Conservation (phyloP, 768 basidiomycete species). For the Lactifluus echinatus region DNA sequence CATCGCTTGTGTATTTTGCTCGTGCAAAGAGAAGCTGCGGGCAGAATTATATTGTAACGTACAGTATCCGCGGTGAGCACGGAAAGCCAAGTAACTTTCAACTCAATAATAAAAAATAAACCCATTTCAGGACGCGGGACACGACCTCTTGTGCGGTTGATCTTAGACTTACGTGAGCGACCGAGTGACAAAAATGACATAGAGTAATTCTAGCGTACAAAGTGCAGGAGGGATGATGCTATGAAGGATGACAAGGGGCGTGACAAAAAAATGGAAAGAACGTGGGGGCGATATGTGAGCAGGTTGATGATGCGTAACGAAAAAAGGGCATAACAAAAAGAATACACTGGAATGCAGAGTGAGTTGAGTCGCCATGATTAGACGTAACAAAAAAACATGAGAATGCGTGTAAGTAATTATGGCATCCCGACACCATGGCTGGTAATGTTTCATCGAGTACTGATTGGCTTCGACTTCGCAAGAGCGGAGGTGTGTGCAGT, state of each 20-base stretch:
- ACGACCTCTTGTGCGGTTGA: background rate
- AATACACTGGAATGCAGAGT: slow-evolving; percentile 4
- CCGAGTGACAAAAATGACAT: slow-evolving; percentile 2
- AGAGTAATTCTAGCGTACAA: slow-evolving; percentile 18
- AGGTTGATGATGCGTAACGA: slow-evolving; percentile 5
- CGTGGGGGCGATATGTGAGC: slow-evolving; percentile 1
- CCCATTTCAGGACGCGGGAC: too few species aligned
- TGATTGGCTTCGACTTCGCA: slow-evolving; percentile 9
- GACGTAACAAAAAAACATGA: slow-evolving; percentile 2
- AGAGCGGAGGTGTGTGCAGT: slow-evolving; percentile 42
- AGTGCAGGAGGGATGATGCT: slow-evolving; percentile 13
- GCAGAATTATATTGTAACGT: too few species aligned
- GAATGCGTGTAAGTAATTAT: slow-evolving; percentile 13
- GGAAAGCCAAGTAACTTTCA: too few species aligned
- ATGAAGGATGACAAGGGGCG: background rate
- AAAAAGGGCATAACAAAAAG: slow-evolving; percentile 10
- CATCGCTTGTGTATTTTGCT: too few species aligned
- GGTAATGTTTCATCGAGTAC: slow-evolving; percentile 8
- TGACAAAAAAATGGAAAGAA: slow-evolving; percentile 6
- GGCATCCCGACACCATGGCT: slow-evolving; percentile 5
- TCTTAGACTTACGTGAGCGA: background rate
- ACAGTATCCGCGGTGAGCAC: too few species aligned
- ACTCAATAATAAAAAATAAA: too few species aligned
- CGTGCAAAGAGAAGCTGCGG: too few species aligned
- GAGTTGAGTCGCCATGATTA: background rate